These are phyloP conservation scores for Pseudomicrostroma phylloplanum DNA, from an alignment of 1,284 basidiomycete species.

Conservation along the genomic window DNA sequence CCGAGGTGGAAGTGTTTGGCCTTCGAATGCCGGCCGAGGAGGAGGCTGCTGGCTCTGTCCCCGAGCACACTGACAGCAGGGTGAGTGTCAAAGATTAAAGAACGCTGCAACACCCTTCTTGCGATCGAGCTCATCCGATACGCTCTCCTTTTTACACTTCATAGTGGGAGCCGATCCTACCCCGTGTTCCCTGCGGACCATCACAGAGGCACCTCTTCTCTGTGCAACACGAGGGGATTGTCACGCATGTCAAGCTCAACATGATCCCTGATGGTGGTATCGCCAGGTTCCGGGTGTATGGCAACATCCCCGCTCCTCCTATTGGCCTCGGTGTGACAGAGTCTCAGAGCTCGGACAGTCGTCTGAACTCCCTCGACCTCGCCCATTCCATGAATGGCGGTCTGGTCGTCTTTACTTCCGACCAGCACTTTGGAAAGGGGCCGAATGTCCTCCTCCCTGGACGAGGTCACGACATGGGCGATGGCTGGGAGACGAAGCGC, in stretches of 20 bases:
- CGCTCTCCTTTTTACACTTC: neutral
- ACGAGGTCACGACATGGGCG: slow-evolving; percentile 82
- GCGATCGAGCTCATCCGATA: neutral
- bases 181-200: slow-evolving; percentile 58
- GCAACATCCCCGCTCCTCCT: slow-evolving; percentile 34
- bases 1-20: slow-evolving; percentile 36
- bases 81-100: slow-evolving; percentile 9
- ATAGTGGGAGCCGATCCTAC: slow-evolving; percentile 38
- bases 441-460: slow-evolving; percentile 86
- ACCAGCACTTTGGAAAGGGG: slow-evolving; percentile 91
- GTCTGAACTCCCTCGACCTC: slow-evolving; percentile 64
- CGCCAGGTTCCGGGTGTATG: slow-evolving; percentile 52
- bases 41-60: slow-evolving; percentile 17
- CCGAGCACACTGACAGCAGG: slow-evolving; percentile 21
- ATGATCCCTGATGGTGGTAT: slow-evolving; percentile 93
- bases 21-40: slow-evolving; percentile 20
- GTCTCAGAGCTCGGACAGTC: slow-evolving; percentile 20
- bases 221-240: slow-evolving; percentile 53
- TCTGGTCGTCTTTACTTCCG: slow-evolving; percentile 64
- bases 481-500: slow-evolving; percentile 96
- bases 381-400: slow-evolving; percentile 87
- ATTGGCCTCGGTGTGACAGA: slow-evolving; percentile 50
- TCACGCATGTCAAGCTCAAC: slow-evolving; percentile 81
- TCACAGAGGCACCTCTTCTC: slow-evolving; percentile 78
- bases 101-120: neutral